Evolutionary conservation across 2,329 filamentous ascomycete species (phyloP).

Genomic region (Talaromyces sp.): DNA sequence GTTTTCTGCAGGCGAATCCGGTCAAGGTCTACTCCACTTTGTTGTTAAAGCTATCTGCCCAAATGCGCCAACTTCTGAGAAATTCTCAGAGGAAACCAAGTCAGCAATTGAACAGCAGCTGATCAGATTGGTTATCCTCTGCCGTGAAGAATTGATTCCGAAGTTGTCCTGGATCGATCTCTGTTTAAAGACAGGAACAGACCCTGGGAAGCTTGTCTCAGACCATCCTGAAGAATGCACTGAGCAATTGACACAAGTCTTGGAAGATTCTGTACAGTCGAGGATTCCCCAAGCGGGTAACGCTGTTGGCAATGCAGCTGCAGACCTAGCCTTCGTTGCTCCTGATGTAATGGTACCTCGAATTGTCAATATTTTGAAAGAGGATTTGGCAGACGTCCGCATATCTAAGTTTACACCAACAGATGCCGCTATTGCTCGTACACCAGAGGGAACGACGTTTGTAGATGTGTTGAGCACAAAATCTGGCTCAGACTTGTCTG

Average conservation of each 20-base stretch:
- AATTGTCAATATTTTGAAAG: conserved; percentile 67
- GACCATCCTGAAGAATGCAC: conserved; percentile 62
- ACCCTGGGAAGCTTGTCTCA: conserved; percentile 73
- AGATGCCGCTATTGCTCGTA: conserved; percentile 89
- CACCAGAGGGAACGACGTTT: conserved; percentile 80
- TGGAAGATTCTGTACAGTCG: conserved; percentile 40
- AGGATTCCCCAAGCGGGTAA: conserved; percentile 41
- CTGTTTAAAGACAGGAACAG: conserved; percentile 71
- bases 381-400: conserved; percentile 67
- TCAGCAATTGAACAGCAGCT: conserved; percentile 63
- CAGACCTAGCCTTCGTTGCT: conserved; percentile 89
- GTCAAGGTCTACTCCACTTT: conserved; percentile 55
- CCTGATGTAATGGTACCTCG: conserved; percentile 73
- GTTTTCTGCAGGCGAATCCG: conserved; percentile 59
- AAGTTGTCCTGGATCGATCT: conserved; percentile 82
- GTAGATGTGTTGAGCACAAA: conserved; percentile 89
- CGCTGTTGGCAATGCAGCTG: conserved; percentile 78
- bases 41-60: conserved; percentile 45
- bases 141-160: conserved; percentile 71
- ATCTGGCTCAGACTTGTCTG: conserved; percentile 60
- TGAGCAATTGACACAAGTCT: conserved; percentile 56
- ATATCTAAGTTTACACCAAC: conserved; percentile 72
- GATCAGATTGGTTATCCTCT: conserved; percentile 70
- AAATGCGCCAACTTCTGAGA: conserved; percentile 20
- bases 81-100: conserved; percentile 36